Evolutionary conservation across 2,329 filamentous ascomycete genomes (phyloP).

Genomic region (Xylariaceae sp.): DNA sequence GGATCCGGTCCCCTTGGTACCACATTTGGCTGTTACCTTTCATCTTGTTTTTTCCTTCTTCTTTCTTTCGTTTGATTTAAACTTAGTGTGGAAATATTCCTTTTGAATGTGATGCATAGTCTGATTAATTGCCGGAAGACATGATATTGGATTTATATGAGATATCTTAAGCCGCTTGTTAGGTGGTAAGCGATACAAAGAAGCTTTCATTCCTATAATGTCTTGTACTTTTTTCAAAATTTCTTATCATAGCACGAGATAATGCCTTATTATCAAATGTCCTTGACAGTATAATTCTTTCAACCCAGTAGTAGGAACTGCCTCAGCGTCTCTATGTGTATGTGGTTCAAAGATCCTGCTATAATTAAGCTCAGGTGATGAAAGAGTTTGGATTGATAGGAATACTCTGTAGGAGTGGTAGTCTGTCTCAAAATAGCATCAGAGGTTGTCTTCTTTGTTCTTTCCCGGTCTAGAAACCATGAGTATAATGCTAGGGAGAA

Average conservation of each 20-base stretch:
- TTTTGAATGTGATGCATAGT: neutral
- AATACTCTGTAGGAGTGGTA: too few species aligned
- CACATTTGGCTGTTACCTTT: neutral
- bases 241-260: neutral
- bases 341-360: too few species aligned
- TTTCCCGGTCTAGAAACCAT: neutral
- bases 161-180: neutral
- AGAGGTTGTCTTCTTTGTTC: conserved; percentile 1
- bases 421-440: too few species aligned
- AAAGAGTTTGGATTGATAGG: too few species aligned
- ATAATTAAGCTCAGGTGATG: too few species aligned
- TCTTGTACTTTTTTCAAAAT: neutral
- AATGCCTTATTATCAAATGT: neutral
- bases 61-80: neutral
- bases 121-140: neutral
- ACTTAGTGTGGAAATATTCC: neutral
- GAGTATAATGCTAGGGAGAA: neutral
- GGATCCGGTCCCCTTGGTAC: conserved; percentile 11
- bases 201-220: neutral
- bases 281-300: neutral
- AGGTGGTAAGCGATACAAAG: neutral
- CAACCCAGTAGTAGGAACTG: neutral
- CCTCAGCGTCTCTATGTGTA: too few species aligned
- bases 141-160: neutral
- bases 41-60: conserved; percentile 2